Evolutionary conservation across 768 basidiomycete genomes (phyloP).

Genomic region (Pisolithus sp.): DNA sequence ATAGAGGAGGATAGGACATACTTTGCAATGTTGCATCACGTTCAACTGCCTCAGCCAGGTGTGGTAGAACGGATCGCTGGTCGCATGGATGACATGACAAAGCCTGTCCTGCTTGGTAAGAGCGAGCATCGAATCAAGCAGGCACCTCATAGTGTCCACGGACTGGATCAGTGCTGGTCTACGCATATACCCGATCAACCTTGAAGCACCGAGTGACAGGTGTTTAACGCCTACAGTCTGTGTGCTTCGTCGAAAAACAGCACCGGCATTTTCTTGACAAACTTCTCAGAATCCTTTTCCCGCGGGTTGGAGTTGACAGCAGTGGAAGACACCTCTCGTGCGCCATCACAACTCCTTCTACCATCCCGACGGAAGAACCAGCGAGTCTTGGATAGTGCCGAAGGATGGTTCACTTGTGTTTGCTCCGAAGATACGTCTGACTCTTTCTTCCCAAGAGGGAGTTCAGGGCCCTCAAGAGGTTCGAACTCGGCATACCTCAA

Average conservation of each 20-base stretch:
- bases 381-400: constrained; percentile 18
- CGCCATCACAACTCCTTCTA: constrained; percentile 22
- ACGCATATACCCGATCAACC: background rate
- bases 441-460: constrained; percentile 22
- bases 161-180: constrained; percentile 75
- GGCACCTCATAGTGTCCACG: constrained; percentile 73
- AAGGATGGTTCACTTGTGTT: constrained; percentile 34
- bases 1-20: constrained; percentile 14
- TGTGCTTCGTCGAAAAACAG: constrained; percentile 86
- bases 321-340: constrained; percentile 26
- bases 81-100: constrained; percentile 76
- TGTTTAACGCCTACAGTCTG: constrained; percentile 47
- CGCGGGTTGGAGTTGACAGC: constrained; percentile 11
- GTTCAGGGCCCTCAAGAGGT: constrained; percentile 29
- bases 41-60: constrained; percentile 77
- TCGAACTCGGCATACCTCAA: constrained; percentile 70
- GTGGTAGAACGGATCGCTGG: constrained; percentile 81
- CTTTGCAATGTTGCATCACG: constrained; percentile 80
- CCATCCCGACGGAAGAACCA: constrained; percentile 19
- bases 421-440: constrained; percentile 33
- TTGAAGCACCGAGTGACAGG: background rate
- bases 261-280: constrained; percentile 65
- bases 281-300: constrained; percentile 30
- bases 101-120: constrained; percentile 84
- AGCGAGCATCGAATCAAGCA: constrained; percentile 81